Conservation (phyloP, 176 grass and related monocot genomes). For the Pharus latifolius region DNA sequence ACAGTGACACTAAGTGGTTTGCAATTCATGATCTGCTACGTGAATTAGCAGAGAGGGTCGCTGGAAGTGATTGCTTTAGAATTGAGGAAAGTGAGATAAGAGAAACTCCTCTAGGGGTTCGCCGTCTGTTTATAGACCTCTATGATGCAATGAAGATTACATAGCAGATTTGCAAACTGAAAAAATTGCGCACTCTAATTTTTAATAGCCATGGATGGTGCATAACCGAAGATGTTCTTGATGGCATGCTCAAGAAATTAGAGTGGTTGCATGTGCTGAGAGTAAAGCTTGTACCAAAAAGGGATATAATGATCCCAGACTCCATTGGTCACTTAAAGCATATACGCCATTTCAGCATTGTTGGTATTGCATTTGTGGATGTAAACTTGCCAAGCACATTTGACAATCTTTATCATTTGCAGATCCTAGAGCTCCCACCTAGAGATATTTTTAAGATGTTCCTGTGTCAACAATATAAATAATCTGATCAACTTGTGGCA, state of each 20-base stretch:
- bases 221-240: background rate
- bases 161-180: background rate
- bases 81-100: background rate
- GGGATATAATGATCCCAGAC: background rate
- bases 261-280: background rate
- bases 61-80: constrained; percentile 7
- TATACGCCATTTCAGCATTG: background rate
- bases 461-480: background rate
- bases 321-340: constrained; percentile 2
- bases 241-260: background rate
- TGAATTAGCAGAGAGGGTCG: constrained; percentile 10
- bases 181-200: constrained; percentile 10
- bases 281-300: background rate
- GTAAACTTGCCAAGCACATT: background rate
- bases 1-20: background rate
- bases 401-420: constrained; percentile 20
- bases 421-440: background rate
- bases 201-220: background rate
- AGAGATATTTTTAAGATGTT: background rate
- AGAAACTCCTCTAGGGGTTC: background rate
- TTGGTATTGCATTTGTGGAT: accelerated
- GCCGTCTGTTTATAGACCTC: background rate
- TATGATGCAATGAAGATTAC: background rate
- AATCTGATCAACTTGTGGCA: background rate
- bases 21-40: constrained; percentile 25